Percentiles rank a stretch among this genome's conserved stretches.
Conservation (phyloP, 768 basidiomycete species). For the Pholiota microspora region DNA sequence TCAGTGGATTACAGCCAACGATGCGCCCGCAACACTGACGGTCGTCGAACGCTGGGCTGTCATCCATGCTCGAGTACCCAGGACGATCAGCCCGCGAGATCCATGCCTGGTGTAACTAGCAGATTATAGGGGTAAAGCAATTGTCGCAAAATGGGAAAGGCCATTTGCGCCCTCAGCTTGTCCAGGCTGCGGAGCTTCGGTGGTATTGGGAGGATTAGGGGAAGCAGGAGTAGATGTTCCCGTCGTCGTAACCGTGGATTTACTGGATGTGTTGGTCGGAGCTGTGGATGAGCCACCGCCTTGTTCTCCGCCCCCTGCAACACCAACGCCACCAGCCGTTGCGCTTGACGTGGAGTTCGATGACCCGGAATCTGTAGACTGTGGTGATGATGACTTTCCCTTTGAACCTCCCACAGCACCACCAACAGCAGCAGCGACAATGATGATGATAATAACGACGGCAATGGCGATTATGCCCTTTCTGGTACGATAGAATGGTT, state of each 20-base stretch:
- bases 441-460: constrained; percentile 32
- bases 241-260: too few species aligned
- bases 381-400: constrained; percentile 11
- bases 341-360: neutral
- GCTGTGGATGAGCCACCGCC: too few species aligned
- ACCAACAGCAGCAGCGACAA: constrained; percentile 53
- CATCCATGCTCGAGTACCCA: neutral
- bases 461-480: constrained; percentile 44
- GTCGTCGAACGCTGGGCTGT: neutral
- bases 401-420: constrained; percentile 55
- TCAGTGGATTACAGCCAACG: neutral
- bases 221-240: neutral
- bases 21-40: neutral
- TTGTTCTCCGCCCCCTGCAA: too few species aligned
- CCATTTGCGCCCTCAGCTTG: neutral
- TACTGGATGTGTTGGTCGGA: too few species aligned
- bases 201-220: neutral
- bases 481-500: constrained; percentile 40
- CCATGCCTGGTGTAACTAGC: too few species aligned
- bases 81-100: too few species aligned
- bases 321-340: too few species aligned
- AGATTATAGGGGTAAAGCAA: too few species aligned
- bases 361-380: too few species aligned
- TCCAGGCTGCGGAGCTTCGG: neutral
- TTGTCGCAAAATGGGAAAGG: too few species aligned